phyloP scores from a whole-genome alignment of 2,329 filamentous ascomycete genomes.

The Xylogone sp. region DNA sequence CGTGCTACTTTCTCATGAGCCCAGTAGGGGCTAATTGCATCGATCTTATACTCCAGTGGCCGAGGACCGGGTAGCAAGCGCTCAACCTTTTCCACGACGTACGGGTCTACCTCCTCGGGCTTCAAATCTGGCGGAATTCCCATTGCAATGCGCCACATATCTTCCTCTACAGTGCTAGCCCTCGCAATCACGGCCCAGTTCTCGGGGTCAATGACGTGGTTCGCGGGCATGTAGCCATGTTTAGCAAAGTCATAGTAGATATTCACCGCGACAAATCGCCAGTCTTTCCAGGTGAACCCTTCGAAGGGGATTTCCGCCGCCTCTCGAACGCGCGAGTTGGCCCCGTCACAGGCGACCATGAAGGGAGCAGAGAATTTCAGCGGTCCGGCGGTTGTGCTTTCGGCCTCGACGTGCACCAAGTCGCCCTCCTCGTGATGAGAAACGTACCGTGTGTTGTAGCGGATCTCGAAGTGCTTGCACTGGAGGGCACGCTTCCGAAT shows the following conservation, averaged over 20 bases:
- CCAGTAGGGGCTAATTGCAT: slow-evolving; percentile 52
- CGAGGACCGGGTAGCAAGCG: slow-evolving; percentile 14
- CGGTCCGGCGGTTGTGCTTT: not conserved
- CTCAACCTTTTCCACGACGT: not conserved
- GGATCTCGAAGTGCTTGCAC: not conserved
- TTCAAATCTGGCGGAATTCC: not conserved
- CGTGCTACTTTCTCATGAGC: slow-evolving; percentile 58
- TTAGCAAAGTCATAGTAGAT: slow-evolving; percentile 1
- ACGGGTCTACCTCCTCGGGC: not conserved
- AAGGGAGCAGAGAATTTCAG: not conserved
- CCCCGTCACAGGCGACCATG: slow-evolving; percentile 4
- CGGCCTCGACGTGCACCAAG: too few species aligned
- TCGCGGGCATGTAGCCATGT: slow-evolving; percentile 1
- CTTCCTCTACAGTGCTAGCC: not conserved
- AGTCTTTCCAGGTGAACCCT: slow-evolving; percentile 4
- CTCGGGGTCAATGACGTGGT: slow-evolving; percentile 1
- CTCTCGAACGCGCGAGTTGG: slow-evolving; percentile 1
- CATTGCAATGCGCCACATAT: slow-evolving; percentile 2
- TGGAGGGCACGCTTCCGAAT: not conserved
- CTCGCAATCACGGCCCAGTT: slow-evolving; percentile 2
- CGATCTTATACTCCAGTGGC: slow-evolving; percentile 1
- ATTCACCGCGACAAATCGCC: slow-evolving; percentile 3
- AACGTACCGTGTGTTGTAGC: not conserved
- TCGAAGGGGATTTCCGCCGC: not conserved
- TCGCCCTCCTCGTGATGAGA: not conserved